phyloP scores from a whole-genome alignment of 2,329 filamentous ascomycete genomes.

The Pseudocercospora eumusae region DNA sequence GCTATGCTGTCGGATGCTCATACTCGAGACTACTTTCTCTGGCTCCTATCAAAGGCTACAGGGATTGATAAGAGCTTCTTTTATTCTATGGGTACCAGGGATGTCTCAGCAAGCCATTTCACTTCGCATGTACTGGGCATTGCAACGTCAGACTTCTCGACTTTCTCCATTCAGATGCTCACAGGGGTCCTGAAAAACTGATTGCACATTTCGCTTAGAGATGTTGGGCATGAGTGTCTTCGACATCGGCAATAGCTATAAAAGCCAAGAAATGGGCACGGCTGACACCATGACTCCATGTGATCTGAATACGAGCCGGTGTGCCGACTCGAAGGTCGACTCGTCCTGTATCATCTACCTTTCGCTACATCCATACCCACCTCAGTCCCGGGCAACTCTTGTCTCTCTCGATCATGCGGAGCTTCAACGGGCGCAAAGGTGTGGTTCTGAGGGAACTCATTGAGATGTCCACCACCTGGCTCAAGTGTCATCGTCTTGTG shows the following conservation, averaged over 20 bases:
- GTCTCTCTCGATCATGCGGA: neutral
- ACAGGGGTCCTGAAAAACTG: neutral
- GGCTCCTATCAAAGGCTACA: neutral
- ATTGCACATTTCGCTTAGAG: neutral
- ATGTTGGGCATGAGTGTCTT: neutral
- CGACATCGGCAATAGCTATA: neutral
- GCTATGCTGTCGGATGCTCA: neutral
- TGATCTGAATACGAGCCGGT: too few species aligned
- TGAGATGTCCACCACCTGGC: neutral
- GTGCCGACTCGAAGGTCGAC: too few species aligned
- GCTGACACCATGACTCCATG: too few species aligned
- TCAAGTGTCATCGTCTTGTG: neutral
- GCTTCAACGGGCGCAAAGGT: neutral
- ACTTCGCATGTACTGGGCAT: slow-evolving; percentile 28
- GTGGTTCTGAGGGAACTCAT: neutral
- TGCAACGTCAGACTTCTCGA: slow-evolving; percentile 25
- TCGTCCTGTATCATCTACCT: neutral
- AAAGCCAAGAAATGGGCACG: too few species aligned
- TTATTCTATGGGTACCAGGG: neutral
- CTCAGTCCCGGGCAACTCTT: neutral
- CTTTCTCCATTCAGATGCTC: too few species aligned
- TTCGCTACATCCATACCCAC: neutral
- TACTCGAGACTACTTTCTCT: neutral
- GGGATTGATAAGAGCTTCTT: neutral
- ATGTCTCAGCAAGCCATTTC: slow-evolving; percentile 22